Base-by-base conservation (phyloP, 164 flowering plant species). In the Vitis rupestris region DNA sequence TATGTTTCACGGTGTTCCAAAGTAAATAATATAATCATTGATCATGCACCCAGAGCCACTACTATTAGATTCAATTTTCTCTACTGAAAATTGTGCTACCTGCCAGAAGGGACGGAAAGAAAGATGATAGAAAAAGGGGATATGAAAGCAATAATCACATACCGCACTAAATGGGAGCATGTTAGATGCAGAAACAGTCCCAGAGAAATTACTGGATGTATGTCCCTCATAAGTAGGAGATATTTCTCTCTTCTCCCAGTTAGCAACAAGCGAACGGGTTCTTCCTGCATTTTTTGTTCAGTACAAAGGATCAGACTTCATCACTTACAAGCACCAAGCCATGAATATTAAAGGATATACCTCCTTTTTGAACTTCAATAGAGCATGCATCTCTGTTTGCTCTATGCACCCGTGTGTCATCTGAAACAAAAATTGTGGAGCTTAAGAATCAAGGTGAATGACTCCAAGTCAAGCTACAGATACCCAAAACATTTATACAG, bases 181-280 rank as follows among this genome's bases (percentile, higher is more conserved):
- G 66, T 76, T 82, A 51, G 72, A 73, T 61, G 72, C 72, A 73
- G 87, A 75, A 50, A 58, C 68, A 57, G 70, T 69, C 57, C 82
- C 83, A 68, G 81, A 65, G 19, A 86, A 65, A 76, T 67, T 71
- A 69, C 78, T 77, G 19, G 79, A 72, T 52, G 83, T 72, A 67
- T 84, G 74, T 53, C 70, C 87, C 52, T 87, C 91, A 64, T 50
- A 66, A 56, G 57, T 67, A 61, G 86, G 83, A 69, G 82, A 83
- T 78, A 77, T 77, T 50, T 87, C 99, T 79, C 83, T 86, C 76
- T 75, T 84, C 78, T 93, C 93, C 96, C 90, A 86, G 70, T 77
- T 84, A 16, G 87, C 71, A 51, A 76, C 85, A 76, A 88, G 74
- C 10, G 89, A 75, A 19, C 83, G 86, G 29, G 82, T 80, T 72